Base-by-base conservation (phyloP, 768 basidiomycete species). In the Russula olivacea region DNA sequence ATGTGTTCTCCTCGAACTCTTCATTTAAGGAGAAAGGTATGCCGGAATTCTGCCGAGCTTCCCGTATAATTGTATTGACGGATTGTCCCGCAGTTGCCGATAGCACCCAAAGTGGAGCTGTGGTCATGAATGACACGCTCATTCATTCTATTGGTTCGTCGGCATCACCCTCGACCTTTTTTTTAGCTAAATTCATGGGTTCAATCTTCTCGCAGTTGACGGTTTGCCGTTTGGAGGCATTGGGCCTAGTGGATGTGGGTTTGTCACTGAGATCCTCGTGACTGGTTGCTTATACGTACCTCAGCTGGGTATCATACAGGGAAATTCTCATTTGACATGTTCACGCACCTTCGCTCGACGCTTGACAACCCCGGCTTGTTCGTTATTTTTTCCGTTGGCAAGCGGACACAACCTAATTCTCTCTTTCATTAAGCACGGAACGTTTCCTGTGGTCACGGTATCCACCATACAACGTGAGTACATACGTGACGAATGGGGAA, bases 141-240 rank as follows among this genome's bases (percentile, higher is more conserved):
- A 70, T 92, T n/a, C 87, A 86, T 30, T 72, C 76, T 0, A 83
- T 74, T 47, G 76, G 87, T 87, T 61, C 58, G 81, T 75, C 17
- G 19, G 17, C 4, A 7, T 59, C 32, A 41, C 11, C 36, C 15
- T 4, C 28, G 14, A 6, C 47, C 11, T 25, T 48, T 48, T 48
- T 52, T 47, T 23, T 5, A 17, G 6, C 6, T 40, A 40, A 25
- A 2, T 55, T 59, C 48, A 38, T 17, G 12, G 11, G 40, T 48
- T 48, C 32, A 41, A 6, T 9, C 15, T 64, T 58, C 56, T 63
- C 59, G 30, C 61, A 84, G 84, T 76, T 12, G 79, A 84, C 14
- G 86, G 83, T 12, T 70, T 90, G 38, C 89, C 90, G 8, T 88
- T 91, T 61, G 89, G 89, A 41, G 90, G 89, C 28, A 77, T 82